A percentile compares a stretch with the other conserved stretches of the same genome.
phyloP scores from a whole-genome alignment of 768 basidiomycete genomes.

The Leccinellum albellum region DNA sequence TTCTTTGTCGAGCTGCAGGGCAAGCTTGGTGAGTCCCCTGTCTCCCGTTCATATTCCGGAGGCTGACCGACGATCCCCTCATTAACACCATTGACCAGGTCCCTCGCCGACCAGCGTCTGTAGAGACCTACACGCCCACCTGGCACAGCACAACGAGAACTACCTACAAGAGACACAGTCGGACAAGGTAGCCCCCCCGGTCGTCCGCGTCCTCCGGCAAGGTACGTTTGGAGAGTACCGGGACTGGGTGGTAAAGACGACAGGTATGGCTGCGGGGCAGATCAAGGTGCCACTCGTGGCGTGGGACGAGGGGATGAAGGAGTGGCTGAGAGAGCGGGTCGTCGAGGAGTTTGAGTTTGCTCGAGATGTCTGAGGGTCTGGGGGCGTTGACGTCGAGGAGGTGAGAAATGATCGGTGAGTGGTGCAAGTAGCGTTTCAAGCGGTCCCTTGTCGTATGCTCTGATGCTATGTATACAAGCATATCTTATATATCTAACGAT shows the following conservation, averaged over 20 bases:
- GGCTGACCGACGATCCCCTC: not conserved
- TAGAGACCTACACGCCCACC: slow-evolving; percentile 4
- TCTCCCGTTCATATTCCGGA: not conserved
- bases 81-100: not conserved
- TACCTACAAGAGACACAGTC: slow-evolving; percentile 9
- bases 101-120: slow-evolving; percentile 2
- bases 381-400: too few relatives aligned
- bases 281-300: slow-evolving; percentile 20
- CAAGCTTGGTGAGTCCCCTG: slow-evolving; percentile 4
- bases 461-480: too few relatives aligned
- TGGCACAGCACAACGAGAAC: slow-evolving; percentile 16
- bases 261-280: slow-evolving; percentile 16
- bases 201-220: slow-evolving; percentile 14
- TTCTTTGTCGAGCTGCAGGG: slow-evolving; percentile 19
- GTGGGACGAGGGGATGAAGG: slow-evolving; percentile 8
- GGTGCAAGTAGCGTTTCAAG: too few relatives aligned
- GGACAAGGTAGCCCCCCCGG: slow-evolving; percentile 7
- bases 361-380: too few relatives aligned
- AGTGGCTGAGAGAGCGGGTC: slow-evolving; percentile 17
- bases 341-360: slow-evolving; percentile 9
- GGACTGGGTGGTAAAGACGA: slow-evolving; percentile 16
- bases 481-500: too few relatives aligned
- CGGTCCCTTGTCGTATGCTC: too few relatives aligned
- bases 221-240: slow-evolving; percentile 22
- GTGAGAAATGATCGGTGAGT: too few relatives aligned